phyloP scores from a whole-genome alignment of 768 basidiomycete genomes.

The Leccinum fibrillosum region DNA sequence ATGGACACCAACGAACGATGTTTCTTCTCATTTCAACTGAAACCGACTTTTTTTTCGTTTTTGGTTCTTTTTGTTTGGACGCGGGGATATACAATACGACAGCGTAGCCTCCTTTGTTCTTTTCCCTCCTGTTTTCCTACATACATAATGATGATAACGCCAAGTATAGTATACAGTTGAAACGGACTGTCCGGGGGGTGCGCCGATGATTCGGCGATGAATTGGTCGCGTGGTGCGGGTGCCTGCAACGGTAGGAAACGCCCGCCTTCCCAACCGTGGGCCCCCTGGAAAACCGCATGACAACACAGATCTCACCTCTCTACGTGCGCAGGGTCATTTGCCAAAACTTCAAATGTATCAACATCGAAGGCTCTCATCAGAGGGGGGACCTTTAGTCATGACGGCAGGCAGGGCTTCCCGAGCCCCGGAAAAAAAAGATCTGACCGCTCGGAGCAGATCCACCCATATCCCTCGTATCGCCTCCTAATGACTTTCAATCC shows the following conservation, averaged over 20 bases:
- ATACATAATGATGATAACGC: slow-evolving; percentile 29
- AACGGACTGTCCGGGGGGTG: slow-evolving; percentile 22
- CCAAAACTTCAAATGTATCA: background rate
- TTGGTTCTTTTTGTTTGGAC: slow-evolving; percentile 18
- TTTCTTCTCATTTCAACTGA: slow-evolving; percentile 2
- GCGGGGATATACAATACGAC: slow-evolving; percentile 30
- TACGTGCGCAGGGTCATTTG: slow-evolving; percentile 10
- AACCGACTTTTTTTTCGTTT: slow-evolving; percentile 13
- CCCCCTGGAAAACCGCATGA: slow-evolving; percentile 5
- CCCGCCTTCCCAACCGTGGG: background rate
- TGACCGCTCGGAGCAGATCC: slow-evolving; percentile 2
- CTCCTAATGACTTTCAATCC: slow-evolving; percentile 7
- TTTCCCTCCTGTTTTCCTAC: background rate
- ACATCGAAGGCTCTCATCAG: slow-evolving; percentile 1
- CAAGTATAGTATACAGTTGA: slow-evolving; percentile 2
- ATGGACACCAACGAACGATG: slow-evolving; percentile 26
- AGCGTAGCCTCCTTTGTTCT: slow-evolving; percentile 18
- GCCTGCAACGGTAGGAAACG: slow-evolving; percentile 8
- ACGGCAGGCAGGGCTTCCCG: background rate
- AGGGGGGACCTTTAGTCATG: background rate
- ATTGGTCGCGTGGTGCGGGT: slow-evolving; percentile 8
- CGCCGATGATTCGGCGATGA: background rate
- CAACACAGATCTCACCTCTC: slow-evolving; percentile 14
- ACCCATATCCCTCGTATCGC: background rate
- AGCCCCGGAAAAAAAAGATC: background rate